Evolutionary conservation across 352 stramenopile genomes (phyloP), one percentile per base, ranked within the genome.

Genomic region (Phytopythium mirpurense): DNA sequence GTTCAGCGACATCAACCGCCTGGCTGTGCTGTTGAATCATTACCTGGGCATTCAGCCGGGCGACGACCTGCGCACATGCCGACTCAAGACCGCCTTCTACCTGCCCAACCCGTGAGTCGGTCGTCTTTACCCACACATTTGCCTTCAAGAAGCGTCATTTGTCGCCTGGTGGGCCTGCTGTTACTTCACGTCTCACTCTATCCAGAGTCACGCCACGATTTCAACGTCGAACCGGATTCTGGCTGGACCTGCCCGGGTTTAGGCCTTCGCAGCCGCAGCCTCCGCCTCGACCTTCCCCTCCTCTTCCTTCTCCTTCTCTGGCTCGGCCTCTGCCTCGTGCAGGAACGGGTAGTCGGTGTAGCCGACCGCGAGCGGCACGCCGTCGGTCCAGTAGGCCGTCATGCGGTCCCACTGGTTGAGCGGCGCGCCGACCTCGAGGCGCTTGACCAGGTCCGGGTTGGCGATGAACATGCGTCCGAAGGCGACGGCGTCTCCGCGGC

Each of bases 401-500:
- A 59, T 58, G 27, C 66, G 60, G 49, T 83, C 53, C 46, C 63
- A 83, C n/a, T 57, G 47, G 43, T 76, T 81, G 35, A 74, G 59
- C 15, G 71, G 59, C 4, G 67, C 60, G 29, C 37, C 60, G 18
- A 74, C 41, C 56, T 70, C 46, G 27, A 89, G 56, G 10, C 77
- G 67, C 27, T 64, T 52, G 36, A 83, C 70, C 11, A 89, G 57
- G 59, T 89, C 78, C 43, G 79, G 79, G 48, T 87, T 90, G 14
- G 74, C 67, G 59, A 90, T 87, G 62, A 86, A 90, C 16, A 61
- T 57, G 18, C 74, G 70, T 15, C 79, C 78, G 59, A 77, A 89
- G 19, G 70, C 78, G 15, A 90, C 71, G 27, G 61, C 64, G 50
- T 90, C 75, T 5, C 61, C 74, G 1, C 46, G 23, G 19, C 67